These are phyloP conservation scores for Apocynum venetum DNA, from an alignment of 257 asterid genomes.

Conservation along the genomic window DNA sequence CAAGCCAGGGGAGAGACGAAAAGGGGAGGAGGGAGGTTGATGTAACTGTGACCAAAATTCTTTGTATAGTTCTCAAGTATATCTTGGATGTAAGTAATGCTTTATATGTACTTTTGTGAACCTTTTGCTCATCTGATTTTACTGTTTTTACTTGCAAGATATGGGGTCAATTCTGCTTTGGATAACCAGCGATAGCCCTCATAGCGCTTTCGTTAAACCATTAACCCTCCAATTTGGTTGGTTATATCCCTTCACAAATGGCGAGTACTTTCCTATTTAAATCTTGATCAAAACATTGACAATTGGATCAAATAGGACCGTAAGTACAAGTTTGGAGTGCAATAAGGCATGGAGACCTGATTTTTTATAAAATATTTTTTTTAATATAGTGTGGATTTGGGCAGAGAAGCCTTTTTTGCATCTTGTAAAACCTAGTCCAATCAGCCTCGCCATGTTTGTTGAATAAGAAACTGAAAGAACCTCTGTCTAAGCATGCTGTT, in stretches of 20 bases:
- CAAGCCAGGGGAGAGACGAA: neutral
- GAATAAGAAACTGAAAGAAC: constrained; percentile 1
- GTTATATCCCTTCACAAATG: neutral
- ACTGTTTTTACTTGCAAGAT: neutral
- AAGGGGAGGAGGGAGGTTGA: neutral
- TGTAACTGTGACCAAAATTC: neutral
- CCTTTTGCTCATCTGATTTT: neutral
- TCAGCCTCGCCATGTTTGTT: neutral
- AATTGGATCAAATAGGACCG: neutral
- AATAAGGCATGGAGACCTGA: neutral
- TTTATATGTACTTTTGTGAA: neutral
- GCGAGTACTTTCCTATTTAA: neutral
- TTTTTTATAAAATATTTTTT: neutral
- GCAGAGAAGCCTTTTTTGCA: neutral
- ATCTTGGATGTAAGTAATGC: neutral
- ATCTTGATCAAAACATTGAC: neutral
- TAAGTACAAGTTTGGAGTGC: neutral
- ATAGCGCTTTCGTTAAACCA: neutral
- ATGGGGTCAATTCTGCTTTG: neutral
- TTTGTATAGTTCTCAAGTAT: neutral
- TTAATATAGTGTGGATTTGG: neutral
- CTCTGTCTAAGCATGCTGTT: neutral
- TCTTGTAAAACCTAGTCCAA: neutral
- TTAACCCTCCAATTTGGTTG: neutral
- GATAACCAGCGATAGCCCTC: neutral